Evolutionary conservation across 208 protist species (phyloP), one percentile per base, ranked within the genome.

Genomic region (Blastocrithidia nonstop): DNA sequence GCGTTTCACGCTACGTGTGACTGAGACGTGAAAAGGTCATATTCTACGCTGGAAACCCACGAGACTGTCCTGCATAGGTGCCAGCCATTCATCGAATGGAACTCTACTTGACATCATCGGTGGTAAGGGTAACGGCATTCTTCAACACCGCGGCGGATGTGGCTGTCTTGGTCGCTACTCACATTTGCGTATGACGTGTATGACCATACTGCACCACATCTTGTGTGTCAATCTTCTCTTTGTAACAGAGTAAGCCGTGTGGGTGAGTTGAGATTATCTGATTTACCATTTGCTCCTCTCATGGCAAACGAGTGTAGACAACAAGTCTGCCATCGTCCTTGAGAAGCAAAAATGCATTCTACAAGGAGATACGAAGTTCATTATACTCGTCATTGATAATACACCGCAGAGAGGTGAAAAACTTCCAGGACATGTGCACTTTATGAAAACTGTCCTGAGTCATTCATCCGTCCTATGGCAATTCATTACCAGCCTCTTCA

Each of bases 1-100:
- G 17, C 3, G 57, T 61, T 0, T 32, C 27, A 24, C 62, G 45
- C 36, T 92, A 78, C 41, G 78, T 71, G 9, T 24, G 25, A 27
- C 84, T 72, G 28, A 62, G 49, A 37, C 64, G 56, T 37, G 80
- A 66, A 54, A 93, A 88, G 0, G 83, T 85, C 41, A 88, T 83
- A 38, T 93, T 88, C 42, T 88, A 54, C 9, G 83, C 83, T 3
- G 83, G 83, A 41, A 93, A 93, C 17, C 83, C 83, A 25, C 77
- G 50, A 5, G 83, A 88, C 36, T 88, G 78, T 4, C 76, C 73
- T 0, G 73, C 83, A 44, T 73, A 80, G 41, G 82, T 67, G 7
- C 78, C 78, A 26, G 49, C 66, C 57, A 93, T 65, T 79, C 83
- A 88, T 2, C 74, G 68, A 28, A 81, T 20, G 0, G 75, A 70